Evolutionary conservation across 139 green algal species (phyloP).

Genomic region (Axilococcus clingmanii): DNA sequence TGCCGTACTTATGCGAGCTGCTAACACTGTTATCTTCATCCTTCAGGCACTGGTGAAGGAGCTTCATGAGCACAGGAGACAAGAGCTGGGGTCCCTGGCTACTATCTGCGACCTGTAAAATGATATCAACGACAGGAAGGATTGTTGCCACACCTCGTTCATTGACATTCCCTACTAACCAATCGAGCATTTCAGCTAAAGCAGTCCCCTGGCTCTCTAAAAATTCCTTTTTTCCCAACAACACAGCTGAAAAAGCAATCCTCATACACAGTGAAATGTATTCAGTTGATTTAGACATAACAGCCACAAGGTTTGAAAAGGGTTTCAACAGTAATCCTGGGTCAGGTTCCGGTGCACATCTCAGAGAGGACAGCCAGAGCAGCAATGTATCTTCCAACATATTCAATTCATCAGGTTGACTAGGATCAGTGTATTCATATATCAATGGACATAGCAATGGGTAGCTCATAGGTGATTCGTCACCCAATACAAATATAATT

Average conservation of each 20-base stretch:
- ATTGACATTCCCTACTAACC: conserved; percentile 48
- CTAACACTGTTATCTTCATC: not conserved
- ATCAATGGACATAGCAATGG: conserved; percentile 62
- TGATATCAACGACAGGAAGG: conserved; percentile 39
- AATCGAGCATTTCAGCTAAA: conserved; percentile 36
- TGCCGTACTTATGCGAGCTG: conserved; percentile 9
- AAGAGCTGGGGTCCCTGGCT: conserved; percentile 21
- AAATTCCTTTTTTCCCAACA: conserved; percentile 59
- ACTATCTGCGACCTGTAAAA: conserved; percentile 28
- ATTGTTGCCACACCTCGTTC: conserved; percentile 50
- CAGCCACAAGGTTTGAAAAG: conserved; percentile 40
- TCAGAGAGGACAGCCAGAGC: conserved; percentile 77
- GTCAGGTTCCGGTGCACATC: conserved; percentile 50
- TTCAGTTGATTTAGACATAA: conserved; percentile 53
- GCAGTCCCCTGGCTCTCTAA: conserved; percentile 40
- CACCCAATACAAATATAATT: conserved; percentile 63
- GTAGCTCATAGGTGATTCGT: conserved; percentile 36
- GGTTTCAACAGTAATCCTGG: conserved; percentile 44
- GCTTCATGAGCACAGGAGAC: not conserved
- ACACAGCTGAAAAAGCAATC: conserved; percentile 45
- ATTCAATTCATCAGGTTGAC: conserved; percentile 59
- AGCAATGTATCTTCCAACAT: conserved; percentile 77
- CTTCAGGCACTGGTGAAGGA: not conserved
- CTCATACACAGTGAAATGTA: conserved; percentile 41
- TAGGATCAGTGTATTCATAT: conserved; percentile 48